A percentile compares a stretch with the other conserved stretches of the same genome.
These are phyloP conservation scores for Raffaelea arxii DNA, from an alignment of 2,329 filamentous ascomycete genomes.

Conservation along the genomic window DNA sequence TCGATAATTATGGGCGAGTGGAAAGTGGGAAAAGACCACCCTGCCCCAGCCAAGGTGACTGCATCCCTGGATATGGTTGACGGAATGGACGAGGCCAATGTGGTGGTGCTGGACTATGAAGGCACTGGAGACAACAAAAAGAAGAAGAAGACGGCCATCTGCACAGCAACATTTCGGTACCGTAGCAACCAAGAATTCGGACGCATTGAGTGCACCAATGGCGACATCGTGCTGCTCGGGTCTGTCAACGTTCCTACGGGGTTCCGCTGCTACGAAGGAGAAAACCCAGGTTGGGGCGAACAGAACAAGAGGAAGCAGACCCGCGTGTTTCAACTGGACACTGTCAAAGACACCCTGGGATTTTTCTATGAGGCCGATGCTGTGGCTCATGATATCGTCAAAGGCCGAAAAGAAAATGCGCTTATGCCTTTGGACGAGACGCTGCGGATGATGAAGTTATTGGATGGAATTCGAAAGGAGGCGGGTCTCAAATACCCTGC, in stretches of 20 bases:
- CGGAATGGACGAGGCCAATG: conserved; percentile 23
- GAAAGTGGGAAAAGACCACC: conserved; percentile 16
- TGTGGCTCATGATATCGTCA: conserved; percentile 28
- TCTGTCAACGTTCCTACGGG: conserved; percentile 20
- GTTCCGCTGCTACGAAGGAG: conserved; percentile 20
- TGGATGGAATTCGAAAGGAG: conserved; percentile 30
- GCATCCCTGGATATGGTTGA: conserved; percentile 20
- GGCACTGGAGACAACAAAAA: conserved; percentile 13
- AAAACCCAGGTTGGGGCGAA: not conserved
- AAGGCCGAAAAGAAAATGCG: conserved; percentile 25
- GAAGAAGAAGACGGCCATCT: conserved; percentile 27
- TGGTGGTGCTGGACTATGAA: conserved; percentile 28
- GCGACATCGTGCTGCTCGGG: conserved; percentile 26
- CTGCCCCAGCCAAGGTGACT: conserved; percentile 21
- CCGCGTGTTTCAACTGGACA: conserved; percentile 22
- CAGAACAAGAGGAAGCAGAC: not conserved
- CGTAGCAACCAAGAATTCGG: conserved; percentile 19
- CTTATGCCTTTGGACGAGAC: conserved; percentile 36
- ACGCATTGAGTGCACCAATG: conserved; percentile 28
- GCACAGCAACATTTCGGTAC: conserved; percentile 25
- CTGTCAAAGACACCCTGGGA: conserved; percentile 19
- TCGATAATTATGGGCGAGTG: conserved; percentile 22
- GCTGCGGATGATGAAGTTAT: conserved; percentile 31
- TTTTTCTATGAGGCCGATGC: conserved; percentile 36
- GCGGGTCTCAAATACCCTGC: not conserved